Base-by-base conservation (phyloP, 768 basidiomycete species). In the Mycena pura region DNA sequence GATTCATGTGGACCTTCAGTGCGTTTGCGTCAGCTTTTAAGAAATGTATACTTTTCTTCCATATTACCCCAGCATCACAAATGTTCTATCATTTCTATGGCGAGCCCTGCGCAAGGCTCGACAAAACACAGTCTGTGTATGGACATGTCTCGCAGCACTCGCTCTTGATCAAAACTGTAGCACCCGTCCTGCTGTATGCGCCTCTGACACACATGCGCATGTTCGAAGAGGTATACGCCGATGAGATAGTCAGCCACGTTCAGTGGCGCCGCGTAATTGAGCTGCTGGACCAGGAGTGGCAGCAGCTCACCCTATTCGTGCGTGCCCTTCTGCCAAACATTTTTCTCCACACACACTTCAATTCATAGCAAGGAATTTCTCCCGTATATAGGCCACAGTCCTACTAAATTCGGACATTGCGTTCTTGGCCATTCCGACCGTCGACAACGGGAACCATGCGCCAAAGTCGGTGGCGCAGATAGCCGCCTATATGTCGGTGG, bases 401-500 rank as follows among this genome's bases (percentile, higher is more conserved):
- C 70, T 83, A 3, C 59, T 83, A 40, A 76, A 75, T 22, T 77
- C 77, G 17, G 78, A 81, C 38, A 76, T 84, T 9, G 76, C 73
- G 0, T 81, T 83, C 54, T 69, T 83, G 22, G 74, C 82, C 0
- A 80, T 82, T 19, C 68, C 73, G 34, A 74, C 75, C 15, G 72
- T 77, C 7, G 77, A 64, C 5, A 36, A 43, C 24, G 51, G 50
- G 22, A 28, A 28, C 27, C 3, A 14, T 5, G 10, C 46, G 8
- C 10, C 17, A 41, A 32, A 47, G 9, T 55, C 60, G 1, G 24
- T 31, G 14, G 39, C n/a, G 10, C 55, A 62, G 19, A 51, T 62
- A 14, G 36, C 52, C 6, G 45, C 13, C n/a, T 62, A 62, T 21
- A 29, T 62, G 1, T 62, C 61, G 3, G 48, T 51, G 22, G 22